Evolutionary conservation across 495 filamentous ascomycete species (phyloP).

Genomic region (Neurospora sp.): DNA sequence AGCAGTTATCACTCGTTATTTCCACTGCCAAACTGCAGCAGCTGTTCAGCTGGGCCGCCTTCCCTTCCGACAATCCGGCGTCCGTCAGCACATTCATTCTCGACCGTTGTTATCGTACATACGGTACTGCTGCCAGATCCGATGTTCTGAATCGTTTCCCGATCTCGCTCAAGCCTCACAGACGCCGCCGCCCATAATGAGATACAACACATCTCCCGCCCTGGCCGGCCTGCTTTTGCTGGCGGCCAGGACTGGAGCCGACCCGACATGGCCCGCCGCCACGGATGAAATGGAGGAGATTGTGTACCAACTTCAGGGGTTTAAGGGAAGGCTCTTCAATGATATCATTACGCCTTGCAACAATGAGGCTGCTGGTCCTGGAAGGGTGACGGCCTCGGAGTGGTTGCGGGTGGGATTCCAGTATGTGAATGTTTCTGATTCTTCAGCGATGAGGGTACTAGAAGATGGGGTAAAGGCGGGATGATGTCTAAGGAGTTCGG

Average conservation of each 20-base stretch:
- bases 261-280: conserved; percentile 50
- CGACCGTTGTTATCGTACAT: not conserved
- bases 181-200: conserved; percentile 13
- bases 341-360: conserved; percentile 49
- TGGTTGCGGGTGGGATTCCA: conserved; percentile 55
- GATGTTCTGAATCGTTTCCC: not conserved
- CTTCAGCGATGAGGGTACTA: not conserved
- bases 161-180: not conserved
- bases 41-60: not conserved
- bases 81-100: not conserved
- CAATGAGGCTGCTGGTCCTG: conserved; percentile 43
- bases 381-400: conserved; percentile 47
- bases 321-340: conserved; percentile 43
- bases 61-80: not conserved
- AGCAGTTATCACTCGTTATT: not conserved
- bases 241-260: conserved; percentile 23
- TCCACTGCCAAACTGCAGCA: not conserved
- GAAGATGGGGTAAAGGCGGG: not conserved
- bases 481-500: not conserved
- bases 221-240: conserved; percentile 24
- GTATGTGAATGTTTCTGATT: conserved; percentile 8
- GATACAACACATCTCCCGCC: conserved; percentile 2
- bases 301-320: conserved; percentile 46
- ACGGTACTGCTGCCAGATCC: not conserved
- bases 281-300: conserved; percentile 56